phyloP scores from a whole-genome alignment of 2,329 filamentous ascomycete species.

The Ceratocystis variospora region DNA sequence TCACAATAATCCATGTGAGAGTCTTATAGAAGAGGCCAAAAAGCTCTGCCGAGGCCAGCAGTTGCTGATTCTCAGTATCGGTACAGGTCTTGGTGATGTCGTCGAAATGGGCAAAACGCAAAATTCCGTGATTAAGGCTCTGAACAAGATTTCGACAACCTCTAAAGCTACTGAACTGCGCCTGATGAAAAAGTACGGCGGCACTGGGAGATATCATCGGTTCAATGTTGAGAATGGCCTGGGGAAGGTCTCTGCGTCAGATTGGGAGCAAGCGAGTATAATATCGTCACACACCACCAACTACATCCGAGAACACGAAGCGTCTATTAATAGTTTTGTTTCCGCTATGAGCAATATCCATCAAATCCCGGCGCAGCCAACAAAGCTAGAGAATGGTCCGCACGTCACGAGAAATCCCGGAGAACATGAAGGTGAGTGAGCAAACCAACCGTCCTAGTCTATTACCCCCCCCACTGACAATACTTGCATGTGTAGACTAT shows the following conservation, averaged over 20 bases:
- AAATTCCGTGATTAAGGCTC: background rate
- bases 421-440: background rate
- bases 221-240: constrained; percentile 25
- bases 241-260: constrained; percentile 22
- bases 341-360: background rate
- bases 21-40: constrained; percentile 24
- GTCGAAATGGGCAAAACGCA: constrained; percentile 19
- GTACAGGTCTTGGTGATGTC: constrained; percentile 23
- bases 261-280: constrained; percentile 23
- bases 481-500: background rate
- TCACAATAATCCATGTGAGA: constrained; percentile 26
- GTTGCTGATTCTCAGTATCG: constrained; percentile 23
- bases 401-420: background rate
- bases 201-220: constrained; percentile 21
- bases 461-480: background rate
- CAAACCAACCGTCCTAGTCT: background rate
- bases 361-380: no score
- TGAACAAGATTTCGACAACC: background rate
- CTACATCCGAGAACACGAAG: constrained; percentile 19
- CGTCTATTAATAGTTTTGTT: background rate
- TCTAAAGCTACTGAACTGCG: background rate
- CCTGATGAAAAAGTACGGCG: constrained; percentile 19
- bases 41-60: constrained; percentile 8
- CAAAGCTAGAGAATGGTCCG: no score
- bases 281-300: constrained; percentile 22